Conservation (phyloP, 129 eudicot species). For the Lactuca sativa region DNA sequence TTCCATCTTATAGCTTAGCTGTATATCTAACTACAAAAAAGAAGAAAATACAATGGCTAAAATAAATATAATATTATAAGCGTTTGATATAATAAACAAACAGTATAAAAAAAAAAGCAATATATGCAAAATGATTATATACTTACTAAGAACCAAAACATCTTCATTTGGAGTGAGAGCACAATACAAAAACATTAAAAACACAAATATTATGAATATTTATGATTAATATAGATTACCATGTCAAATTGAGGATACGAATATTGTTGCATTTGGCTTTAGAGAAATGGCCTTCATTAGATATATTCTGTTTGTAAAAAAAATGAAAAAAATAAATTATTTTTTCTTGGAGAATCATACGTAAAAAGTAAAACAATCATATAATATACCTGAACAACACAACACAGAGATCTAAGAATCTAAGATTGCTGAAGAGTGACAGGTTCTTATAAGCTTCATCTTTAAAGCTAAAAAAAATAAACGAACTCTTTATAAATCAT, state of each 20-base stretch:
- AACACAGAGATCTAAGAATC: slow-evolving; percentile 95
- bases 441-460: slow-evolving; percentile 73
- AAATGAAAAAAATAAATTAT: not conserved
- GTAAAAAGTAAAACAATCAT: not conserved
- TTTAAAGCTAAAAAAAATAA: slow-evolving; percentile 64
- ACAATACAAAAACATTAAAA: too few relatives aligned
- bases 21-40: too few relatives aligned
- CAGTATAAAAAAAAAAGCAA: too few relatives aligned
- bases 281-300: slow-evolving; percentile 78
- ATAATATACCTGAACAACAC: slow-evolving; percentile 83
- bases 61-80: too few relatives aligned
- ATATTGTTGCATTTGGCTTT: slow-evolving; percentile 78
- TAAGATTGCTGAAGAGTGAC: slow-evolving; percentile 54
- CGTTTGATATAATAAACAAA: too few relatives aligned
- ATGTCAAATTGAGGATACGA: slow-evolving; percentile 73
- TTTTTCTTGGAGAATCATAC: slow-evolving; percentile 4
- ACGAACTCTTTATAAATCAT: slow-evolving; percentile 20
- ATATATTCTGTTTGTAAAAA: slow-evolving; percentile 63
- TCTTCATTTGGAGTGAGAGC: too few relatives aligned
- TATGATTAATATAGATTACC: slow-evolving; percentile 58
- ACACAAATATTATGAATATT: too few relatives aligned
- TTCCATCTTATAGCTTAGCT: too few relatives aligned
- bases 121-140: too few relatives aligned
- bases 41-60: too few relatives aligned
- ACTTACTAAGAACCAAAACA: too few relatives aligned